These are phyloP conservation scores for Serendipita sp. DNA, from an alignment of 768 basidiomycete species.

Conservation along the genomic window DNA sequence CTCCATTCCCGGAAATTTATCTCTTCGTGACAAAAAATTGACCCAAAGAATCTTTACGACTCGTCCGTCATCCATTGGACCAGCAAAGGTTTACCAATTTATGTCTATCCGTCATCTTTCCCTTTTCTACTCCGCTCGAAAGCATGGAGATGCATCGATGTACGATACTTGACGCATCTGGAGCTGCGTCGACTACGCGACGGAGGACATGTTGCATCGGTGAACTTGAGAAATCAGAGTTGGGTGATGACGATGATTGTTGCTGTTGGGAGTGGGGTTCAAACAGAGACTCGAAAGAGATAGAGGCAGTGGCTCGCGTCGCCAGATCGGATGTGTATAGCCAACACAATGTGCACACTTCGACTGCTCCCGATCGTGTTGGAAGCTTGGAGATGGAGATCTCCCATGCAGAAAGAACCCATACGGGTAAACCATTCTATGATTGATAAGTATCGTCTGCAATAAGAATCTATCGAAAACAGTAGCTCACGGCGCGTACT, in stretches of 20 bases:
- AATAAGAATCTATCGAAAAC: background rate
- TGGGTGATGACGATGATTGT: too few relatives aligned
- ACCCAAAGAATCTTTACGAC: background rate
- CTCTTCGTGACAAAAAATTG: background rate
- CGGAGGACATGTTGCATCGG: background rate
- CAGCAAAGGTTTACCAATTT: background rate
- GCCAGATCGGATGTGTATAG: background rate
- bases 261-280: background rate
- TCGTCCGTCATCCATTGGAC: background rate
- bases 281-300: background rate
- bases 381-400: background rate
- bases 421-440: background rate
- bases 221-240: background rate
- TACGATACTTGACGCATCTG: background rate
- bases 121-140: background rate
- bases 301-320: background rate
- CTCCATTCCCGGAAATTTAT: background rate
- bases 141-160: background rate
- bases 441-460: background rate
- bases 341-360: background rate
- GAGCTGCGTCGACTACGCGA: background rate
- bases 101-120: background rate
- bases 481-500: background rate
- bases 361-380: slow-evolving; percentile 1
- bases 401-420: background rate